Percentiles rank a stretch among this genome's conserved stretches.
Conservation (phyloP, 805 yeast genomes). For the Yamadazyma kitorensis region DNA sequence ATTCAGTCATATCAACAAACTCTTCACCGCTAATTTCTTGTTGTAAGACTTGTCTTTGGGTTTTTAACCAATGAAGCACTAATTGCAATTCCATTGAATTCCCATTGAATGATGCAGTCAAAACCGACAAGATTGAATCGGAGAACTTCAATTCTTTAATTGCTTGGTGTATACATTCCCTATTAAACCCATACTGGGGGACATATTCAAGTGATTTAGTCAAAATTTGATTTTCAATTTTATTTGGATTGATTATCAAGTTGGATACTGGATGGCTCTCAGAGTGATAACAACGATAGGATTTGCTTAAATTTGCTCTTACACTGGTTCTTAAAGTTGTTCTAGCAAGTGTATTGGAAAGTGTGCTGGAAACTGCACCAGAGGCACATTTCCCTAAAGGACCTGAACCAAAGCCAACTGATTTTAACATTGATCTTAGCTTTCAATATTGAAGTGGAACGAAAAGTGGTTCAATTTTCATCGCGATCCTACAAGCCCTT, state of each 20-base stretch:
- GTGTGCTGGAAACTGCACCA: too few species aligned
- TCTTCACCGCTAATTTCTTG: conserved; percentile 15
- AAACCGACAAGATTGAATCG: conserved; percentile 47
- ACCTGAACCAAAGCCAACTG: too few species aligned
- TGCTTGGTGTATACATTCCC: conserved; percentile 47
- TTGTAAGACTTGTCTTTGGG: conserved; percentile 37
- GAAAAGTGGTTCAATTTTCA: too few species aligned
- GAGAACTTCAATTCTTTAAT: conserved; percentile 47
- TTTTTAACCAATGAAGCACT: conserved; percentile 50
- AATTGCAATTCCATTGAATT: conserved; percentile 53
- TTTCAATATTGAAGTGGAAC: too few species aligned
- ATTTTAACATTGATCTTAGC: too few species aligned
- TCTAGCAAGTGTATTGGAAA: too few species aligned
- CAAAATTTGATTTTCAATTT: conserved; percentile 42
- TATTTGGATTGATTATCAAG: conserved; percentile 24
- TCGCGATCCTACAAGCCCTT: too few species aligned
- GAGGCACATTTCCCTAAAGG: too few species aligned
- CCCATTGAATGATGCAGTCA: conserved; percentile 37
- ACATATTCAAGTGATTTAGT: conserved; percentile 38
- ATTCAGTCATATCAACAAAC: conserved; percentile 31
- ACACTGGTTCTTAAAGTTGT: too few species aligned
- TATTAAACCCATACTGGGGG: conserved; percentile 52
- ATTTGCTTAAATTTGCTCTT: too few species aligned
- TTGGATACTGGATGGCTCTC: conserved; percentile 35
- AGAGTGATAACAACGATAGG: conserved; percentile 28